A percentile compares a stretch with the other conserved stretches of the same genome.
Evolutionary conservation across 495 filamentous ascomycete species (phyloP).

Genomic region (Hypoxylon intermedium): DNA sequence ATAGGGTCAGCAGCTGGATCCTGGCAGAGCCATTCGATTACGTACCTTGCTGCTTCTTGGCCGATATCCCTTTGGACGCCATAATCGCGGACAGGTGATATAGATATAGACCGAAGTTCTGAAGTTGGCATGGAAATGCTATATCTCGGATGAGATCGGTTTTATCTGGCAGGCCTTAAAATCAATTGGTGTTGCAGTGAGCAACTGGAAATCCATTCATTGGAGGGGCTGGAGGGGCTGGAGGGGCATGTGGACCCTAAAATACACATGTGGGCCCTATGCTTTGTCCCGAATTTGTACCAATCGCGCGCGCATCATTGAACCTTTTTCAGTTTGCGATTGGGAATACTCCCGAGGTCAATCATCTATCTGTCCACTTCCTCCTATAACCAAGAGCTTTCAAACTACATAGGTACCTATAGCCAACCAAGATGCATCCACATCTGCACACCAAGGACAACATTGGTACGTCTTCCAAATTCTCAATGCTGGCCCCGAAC

Average conservation of each 20-base stretch:
- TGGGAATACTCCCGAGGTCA: too few relatives aligned
- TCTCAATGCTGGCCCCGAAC: neutral
- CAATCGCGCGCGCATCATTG: neutral
- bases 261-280: conserved; percentile 42
- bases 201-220: conserved; percentile 29
- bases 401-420: neutral
- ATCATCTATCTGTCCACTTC: neutral
- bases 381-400: conserved; percentile 1
- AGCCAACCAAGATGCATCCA: conserved; percentile 80
- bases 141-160: conserved; percentile 18
- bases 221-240: conserved; percentile 28
- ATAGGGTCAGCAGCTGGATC: conserved; percentile 28
- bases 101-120: neutral
- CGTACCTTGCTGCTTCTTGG: conserved; percentile 87
- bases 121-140: conserved; percentile 7
- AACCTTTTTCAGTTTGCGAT: too few relatives aligned
- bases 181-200: conserved; percentile 28
- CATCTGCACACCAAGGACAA: conserved; percentile 93
- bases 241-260: conserved; percentile 32
- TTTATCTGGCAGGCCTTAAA: conserved; percentile 12
- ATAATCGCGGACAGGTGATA: conserved; percentile 29
- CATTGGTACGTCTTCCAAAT: conserved; percentile 62
- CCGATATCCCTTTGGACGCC: conserved; percentile 52
- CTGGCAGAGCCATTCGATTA: neutral
- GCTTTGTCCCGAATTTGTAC: conserved; percentile 31